Evolutionary conservation across 2,329 filamentous ascomycete genomes (phyloP), one percentile per base, ranked within the genome.

Genomic region (Fusarium camptoceras): DNA sequence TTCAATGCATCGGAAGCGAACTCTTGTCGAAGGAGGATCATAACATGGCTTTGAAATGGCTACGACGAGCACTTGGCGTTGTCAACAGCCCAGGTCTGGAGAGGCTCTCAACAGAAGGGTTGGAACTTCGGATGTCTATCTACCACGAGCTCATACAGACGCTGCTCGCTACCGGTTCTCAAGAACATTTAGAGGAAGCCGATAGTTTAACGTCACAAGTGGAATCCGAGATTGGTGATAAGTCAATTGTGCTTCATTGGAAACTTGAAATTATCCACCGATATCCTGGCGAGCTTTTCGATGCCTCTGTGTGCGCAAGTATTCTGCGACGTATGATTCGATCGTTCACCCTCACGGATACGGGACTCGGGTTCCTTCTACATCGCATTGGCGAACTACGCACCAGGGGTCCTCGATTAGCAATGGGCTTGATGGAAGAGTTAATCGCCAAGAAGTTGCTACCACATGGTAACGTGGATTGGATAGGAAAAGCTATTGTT

Each of bases 1-100:
- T 94, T 10, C 92, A 90, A 68, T 89, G 91, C 63, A 92, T 97
- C 42, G 94, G 94, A 6, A 88, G 85, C 49, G 84, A 85, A 16
- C 79, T 91, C 16, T 77, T 88, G 4, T 77, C 76, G 5, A 86
- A 85, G 54, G 80, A 83, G 10, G 84, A 91, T 54, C 85, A 84
- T 66, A 73, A 80, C 2, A 76, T 85, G 46, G 91, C 93, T 1
- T 77, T 85, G 3, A 89, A 86, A 73, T 98, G 95, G 96, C 81
- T 97, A 1, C 85, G 90, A 58, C 86, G 92, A 68, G 89, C 92
- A 5, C 84, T 88, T 50, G 81, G 88, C 14, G 74, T 89, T 28
- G 82, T 94, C 27, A 84, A 86, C 53, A 73, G 76, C 22, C 87
- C 88, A 57, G 83, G 87, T 11, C 73, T 88, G 0, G 86, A 89